Percentiles rank a stretch among this genome's conserved stretches.
Conservation (phyloP, 495 filamentous ascomycete genomes). For the Penicillium angulare region DNA sequence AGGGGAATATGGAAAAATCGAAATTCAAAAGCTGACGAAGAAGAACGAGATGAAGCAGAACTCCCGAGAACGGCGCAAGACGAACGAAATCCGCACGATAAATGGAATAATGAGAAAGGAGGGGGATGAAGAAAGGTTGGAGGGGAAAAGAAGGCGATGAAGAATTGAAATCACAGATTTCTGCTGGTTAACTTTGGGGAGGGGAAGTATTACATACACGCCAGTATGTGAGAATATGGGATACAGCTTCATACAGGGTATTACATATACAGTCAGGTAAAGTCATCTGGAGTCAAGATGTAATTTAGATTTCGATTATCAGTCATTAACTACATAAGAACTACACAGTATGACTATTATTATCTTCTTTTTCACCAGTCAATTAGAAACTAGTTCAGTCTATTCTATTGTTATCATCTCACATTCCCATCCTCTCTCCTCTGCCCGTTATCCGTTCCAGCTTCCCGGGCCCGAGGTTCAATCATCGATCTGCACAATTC, state of each 20-base stretch:
- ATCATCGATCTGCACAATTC: not conserved
- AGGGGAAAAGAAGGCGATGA: conserved; percentile 43
- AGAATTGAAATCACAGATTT: conserved; percentile 41
- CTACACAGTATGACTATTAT: too few relatives aligned
- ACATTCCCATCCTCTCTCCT: too few relatives aligned
- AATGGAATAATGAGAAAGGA: conserved; percentile 36
- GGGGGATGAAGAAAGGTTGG: conserved; percentile 28
- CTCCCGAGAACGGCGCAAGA: conserved; percentile 28
- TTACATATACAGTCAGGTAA: too few relatives aligned
- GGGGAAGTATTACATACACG: conserved; percentile 18
- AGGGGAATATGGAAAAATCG: conserved; percentile 19
- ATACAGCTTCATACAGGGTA: conserved; percentile 14
- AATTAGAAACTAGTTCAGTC: too few relatives aligned
- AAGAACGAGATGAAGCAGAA: conserved; percentile 36
- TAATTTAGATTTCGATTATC: too few relatives aligned
- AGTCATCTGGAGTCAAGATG: too few relatives aligned
- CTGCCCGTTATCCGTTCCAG: too few relatives aligned
- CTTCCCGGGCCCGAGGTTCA: too few relatives aligned
- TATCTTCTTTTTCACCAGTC: too few relatives aligned
- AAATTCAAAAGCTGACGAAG: conserved; percentile 29
- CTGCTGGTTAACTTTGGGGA: conserved; percentile 30
- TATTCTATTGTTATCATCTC: too few relatives aligned
- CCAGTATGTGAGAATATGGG: not conserved
- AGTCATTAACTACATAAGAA: too few relatives aligned
- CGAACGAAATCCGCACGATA: conserved; percentile 33